Percentiles rank a stretch among this genome's conserved stretches.
Evolutionary conservation across 805 yeast species (phyloP).

Genomic region (Candida verbasci): DNA sequence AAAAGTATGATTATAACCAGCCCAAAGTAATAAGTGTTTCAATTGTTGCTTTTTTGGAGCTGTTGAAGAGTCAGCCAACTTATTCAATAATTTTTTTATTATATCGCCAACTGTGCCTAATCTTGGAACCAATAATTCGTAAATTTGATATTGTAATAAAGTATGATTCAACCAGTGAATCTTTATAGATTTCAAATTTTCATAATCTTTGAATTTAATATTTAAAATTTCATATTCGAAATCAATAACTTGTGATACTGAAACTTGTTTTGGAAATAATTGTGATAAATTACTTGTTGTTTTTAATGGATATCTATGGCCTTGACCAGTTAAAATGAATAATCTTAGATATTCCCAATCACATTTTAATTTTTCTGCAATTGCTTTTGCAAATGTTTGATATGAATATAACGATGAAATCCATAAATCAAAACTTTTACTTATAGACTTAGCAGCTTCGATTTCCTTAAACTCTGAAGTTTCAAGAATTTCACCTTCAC

Average conservation of each 20-base stretch:
- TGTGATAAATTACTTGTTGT: conserved; percentile 33
- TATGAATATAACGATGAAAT: conserved; percentile 58
- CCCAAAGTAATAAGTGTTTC: conserved; percentile 54
- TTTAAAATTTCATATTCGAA: conserved; percentile 76
- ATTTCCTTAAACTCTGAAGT: conserved; percentile 14
- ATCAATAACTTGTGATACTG: conserved; percentile 38
- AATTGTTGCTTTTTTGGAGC: conserved; percentile 46
- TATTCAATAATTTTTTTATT: conserved; percentile 51
- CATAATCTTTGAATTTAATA: conserved; percentile 71
- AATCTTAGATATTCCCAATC: conserved; percentile 63
- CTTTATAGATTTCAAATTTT: conserved; percentile 62
- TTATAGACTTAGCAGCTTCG: conserved; percentile 15
- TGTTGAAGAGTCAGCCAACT: conserved; percentile 30
- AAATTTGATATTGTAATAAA: conserved; percentile 62
- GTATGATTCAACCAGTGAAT: conserved; percentile 72
- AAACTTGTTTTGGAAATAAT: conserved; percentile 38
- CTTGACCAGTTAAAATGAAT: conserved; percentile 54
- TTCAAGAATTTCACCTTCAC: conserved; percentile 8
- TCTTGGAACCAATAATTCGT: conserved; percentile 66
- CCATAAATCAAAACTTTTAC: conserved; percentile 56
- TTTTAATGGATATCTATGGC: conserved; percentile 49
- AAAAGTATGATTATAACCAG: conserved; percentile 39
- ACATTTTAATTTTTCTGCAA: conserved; percentile 46
- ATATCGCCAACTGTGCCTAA: conserved; percentile 51
- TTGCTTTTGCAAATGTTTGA: conserved; percentile 53